These are phyloP conservation scores for Lizanozyma gosingica DNA, from an alignment of 1,139 yeast species.

Conservation along the genomic window DNA sequence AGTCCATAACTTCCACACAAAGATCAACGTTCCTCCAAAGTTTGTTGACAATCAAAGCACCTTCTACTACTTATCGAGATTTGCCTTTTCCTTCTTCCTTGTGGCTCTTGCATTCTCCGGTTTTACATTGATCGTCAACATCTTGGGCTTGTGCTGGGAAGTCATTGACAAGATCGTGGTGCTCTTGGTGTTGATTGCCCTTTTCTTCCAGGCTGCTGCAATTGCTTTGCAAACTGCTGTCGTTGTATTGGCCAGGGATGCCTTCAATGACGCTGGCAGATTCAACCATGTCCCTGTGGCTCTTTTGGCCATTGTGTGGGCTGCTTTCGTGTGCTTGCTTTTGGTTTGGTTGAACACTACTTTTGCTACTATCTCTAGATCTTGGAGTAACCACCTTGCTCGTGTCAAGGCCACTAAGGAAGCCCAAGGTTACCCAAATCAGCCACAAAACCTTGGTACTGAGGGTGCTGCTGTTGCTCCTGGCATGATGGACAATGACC, in stretches of 20 bases:
- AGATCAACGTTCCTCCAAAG: slow-evolving; percentile 40
- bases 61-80: slow-evolving; percentile 62
- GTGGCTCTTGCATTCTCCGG: slow-evolving; percentile 49
- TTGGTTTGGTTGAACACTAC: slow-evolving; percentile 48
- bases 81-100: slow-evolving; percentile 58
- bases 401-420: slow-evolving; percentile 20
- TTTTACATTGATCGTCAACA: slow-evolving; percentile 30
- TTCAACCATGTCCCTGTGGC: slow-evolving; percentile 46
- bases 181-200: slow-evolving; percentile 42
- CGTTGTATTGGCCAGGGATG: slow-evolving; percentile 53
- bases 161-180: slow-evolving; percentile 44
- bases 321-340: slow-evolving; percentile 46
- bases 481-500: slow-evolving; percentile 22
- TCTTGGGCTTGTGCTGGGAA: slow-evolving; percentile 29
- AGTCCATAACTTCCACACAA: slow-evolving; percentile 54
- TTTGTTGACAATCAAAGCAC: slow-evolving; percentile 50
- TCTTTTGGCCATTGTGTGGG: slow-evolving; percentile 61
- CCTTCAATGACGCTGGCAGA: slow-evolving; percentile 41
- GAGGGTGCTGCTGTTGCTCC: slow-evolving; percentile 7
- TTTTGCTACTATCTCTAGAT: slow-evolving; percentile 39
- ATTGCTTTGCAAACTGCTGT: slow-evolving; percentile 64
- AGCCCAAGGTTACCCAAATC: slow-evolving; percentile 8
- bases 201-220: slow-evolving; percentile 48
- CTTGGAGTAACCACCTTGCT: slow-evolving; percentile 37
- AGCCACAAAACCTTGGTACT: slow-evolving; percentile 6